Base-by-base conservation (phyloP, 2,329 filamentous ascomycete species). In the Pezicula neosporulosa region DNA sequence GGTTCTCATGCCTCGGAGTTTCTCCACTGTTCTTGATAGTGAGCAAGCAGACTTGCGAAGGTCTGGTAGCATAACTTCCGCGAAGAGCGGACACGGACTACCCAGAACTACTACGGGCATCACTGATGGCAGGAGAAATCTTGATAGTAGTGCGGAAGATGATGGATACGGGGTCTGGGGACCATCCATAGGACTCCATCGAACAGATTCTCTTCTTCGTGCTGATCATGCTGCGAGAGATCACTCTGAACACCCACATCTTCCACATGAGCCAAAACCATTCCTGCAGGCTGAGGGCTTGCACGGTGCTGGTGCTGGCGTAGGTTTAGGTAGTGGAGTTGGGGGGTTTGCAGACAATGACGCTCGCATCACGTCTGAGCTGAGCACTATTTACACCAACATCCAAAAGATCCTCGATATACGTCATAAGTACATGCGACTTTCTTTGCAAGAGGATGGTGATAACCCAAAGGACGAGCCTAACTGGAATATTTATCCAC, bases 381-480 rank as follows among this genome's bases (percentile, higher is more conserved):
- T 99, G 57, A 84, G 82, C 61, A 80, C 83, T 18, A 97, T 99
- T 58, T 97, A 95, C 63, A 86, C 85, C 58, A 95, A 94, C 60
- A 90, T 99, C 50, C 89, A 96, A 67, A 87, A 87, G 59, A 83
- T 97, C n/a, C 72, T 97, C 43, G 90, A 97, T 61, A 77, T 92
- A 38, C 84, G 94, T 54, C 86, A 91, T 67, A 95, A 90, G 63
- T 99, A 97, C 70, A 89, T 97, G 48, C 76, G 82, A 1, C 71
- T 97, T 15, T 97, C 94, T 0, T 75, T 92, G 18, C 94, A 99
- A 66, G 81, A 87, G 9, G 80, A 86, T 7, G 80, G 82, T 12
- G 90, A 96, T 66, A 97, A 97, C 60, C 94, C 94, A 1, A 90
- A 90, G 62, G 91, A 97, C 66, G 82, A 87, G 16, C 79, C 85